Conservation (phyloP, 2,329 filamentous ascomycete species). For the Fonsecaea monophora region DNA sequence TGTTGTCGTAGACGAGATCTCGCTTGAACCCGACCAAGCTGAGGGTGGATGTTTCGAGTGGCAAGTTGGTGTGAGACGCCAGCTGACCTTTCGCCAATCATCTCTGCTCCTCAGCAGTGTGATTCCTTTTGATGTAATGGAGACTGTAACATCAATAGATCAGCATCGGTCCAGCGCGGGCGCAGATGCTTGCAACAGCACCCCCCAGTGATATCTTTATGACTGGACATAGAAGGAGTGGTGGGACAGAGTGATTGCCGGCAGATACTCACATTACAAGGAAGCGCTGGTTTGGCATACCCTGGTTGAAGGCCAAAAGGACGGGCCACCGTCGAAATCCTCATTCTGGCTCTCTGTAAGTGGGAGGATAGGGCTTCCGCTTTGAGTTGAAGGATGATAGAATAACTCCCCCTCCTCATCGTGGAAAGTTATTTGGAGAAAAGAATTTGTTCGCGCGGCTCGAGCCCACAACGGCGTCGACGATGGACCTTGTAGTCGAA, state of each 20-base stretch:
- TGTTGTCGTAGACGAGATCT: not conserved
- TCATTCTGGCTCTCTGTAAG: not conserved
- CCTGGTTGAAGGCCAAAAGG: too few relatives aligned
- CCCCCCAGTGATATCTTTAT: not conserved
- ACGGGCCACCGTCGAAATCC: not conserved
- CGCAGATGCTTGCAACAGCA: not conserved
- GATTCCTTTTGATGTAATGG: not conserved
- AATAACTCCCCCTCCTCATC: not conserved
- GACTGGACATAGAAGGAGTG: not conserved
- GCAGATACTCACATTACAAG: not conserved
- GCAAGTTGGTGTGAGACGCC: not conserved
- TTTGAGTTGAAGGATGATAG: not conserved
- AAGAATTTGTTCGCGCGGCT: not conserved
- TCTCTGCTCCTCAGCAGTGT: not conserved
- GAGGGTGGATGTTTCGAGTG: conserved; percentile 3
- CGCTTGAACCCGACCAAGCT: not conserved
- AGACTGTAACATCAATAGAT: not conserved
- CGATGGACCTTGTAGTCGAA: too few relatives aligned
- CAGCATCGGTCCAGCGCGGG: too few relatives aligned
- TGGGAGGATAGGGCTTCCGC: not conserved
- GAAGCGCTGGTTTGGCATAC: not conserved
- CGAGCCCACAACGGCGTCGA: not conserved
- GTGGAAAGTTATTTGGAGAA: not conserved
- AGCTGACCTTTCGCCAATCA: conserved; percentile 5
- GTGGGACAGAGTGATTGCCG: not conserved